These are phyloP conservation scores for Wallacemonas sp. DNA, from an alignment of 208 protist species.

Conservation along the genomic window DNA sequence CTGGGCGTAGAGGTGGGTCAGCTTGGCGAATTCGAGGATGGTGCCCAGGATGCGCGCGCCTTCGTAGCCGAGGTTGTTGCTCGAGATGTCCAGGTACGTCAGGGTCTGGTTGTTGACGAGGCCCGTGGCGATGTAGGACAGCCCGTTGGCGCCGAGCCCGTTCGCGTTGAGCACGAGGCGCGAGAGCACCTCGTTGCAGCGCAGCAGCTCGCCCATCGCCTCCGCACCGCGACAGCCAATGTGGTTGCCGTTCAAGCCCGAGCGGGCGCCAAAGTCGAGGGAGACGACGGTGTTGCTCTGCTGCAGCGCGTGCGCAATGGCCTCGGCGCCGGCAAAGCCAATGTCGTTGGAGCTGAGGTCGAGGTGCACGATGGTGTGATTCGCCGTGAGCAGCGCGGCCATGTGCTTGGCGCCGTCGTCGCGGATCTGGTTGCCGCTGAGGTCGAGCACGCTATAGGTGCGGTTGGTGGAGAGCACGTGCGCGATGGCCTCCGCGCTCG, in stretches of 20 bases:
- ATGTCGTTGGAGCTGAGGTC: conserved; percentile 92
- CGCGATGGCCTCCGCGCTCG: conserved; percentile 73
- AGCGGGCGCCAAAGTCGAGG: conserved; percentile 85
- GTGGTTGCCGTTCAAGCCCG: conserved; percentile 92
- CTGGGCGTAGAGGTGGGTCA: conserved; percentile 65
- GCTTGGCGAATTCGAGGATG: conserved; percentile 51
- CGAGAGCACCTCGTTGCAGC: conserved; percentile 79
- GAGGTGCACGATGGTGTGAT: conserved; percentile 82
- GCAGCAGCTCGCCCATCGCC: conserved; percentile 75
- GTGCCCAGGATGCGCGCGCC: conserved; percentile 58
- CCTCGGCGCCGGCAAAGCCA: conserved; percentile 69
- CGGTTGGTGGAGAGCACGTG: conserved; percentile 79
- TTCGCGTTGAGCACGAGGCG: conserved; percentile 90
- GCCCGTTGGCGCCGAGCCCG: conserved; percentile 75
- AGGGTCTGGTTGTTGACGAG: conserved; percentile 73
- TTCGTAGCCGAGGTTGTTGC: conserved; percentile 85
- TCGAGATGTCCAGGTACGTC: conserved; percentile 83
- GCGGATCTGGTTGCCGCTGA: conserved; percentile 89
- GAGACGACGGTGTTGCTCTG: conserved; percentile 91
- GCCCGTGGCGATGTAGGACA: conserved; percentile 60
- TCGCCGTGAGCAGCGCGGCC: conserved; percentile 72
- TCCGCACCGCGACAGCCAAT: conserved; percentile 81
- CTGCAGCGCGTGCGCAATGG: conserved; percentile 76
- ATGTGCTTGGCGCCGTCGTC: conserved; percentile 86
- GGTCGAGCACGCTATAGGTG: conserved; percentile 88